Conservation (phyloP, 129 eudicot genomes). For the Solidago caesia region DNA sequence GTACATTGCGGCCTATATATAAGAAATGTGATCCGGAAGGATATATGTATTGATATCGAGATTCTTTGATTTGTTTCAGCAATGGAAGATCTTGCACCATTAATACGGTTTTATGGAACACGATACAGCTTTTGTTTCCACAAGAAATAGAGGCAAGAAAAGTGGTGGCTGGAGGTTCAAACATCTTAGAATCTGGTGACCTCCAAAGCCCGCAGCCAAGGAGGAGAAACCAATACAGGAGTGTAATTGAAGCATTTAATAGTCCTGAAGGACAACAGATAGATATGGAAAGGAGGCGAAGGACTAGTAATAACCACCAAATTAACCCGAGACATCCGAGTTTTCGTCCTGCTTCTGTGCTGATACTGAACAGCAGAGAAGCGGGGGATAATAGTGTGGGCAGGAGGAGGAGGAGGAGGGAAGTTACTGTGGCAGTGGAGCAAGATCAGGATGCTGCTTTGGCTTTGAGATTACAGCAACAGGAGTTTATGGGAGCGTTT, state of each 20-base stretch:
- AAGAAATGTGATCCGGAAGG: neutral
- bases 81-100: constrained; percentile 81
- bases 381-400: constrained; percentile 35
- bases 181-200: constrained; percentile 11
- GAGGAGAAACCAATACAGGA: constrained; percentile 37
- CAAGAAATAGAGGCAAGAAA: constrained; percentile 84
- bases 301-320: constrained; percentile 19
- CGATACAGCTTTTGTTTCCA: constrained; percentile 90
- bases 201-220: constrained; percentile 39
- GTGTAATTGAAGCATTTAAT: constrained; percentile 32
- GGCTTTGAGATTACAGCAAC: constrained; percentile 84
- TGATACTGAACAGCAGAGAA: constrained; percentile 35
- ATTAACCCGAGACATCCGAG: constrained; percentile 33
- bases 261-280: constrained; percentile 38
- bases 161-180: constrained; percentile 17
- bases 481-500: constrained; percentile 73
- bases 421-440: constrained; percentile 23
- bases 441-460: constrained; percentile 87
- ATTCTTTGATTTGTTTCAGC: constrained; percentile 37
- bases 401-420: constrained; percentile 33
- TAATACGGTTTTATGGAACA: constrained; percentile 97
- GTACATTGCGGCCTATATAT: neutral
- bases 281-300: constrained; percentile 41
- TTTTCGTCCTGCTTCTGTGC: constrained; percentile 35
- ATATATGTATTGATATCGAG: neutral